Base-by-base conservation (phyloP, 495 filamentous ascomycete genomes). In the Trichoderma asperelloides region DNA sequence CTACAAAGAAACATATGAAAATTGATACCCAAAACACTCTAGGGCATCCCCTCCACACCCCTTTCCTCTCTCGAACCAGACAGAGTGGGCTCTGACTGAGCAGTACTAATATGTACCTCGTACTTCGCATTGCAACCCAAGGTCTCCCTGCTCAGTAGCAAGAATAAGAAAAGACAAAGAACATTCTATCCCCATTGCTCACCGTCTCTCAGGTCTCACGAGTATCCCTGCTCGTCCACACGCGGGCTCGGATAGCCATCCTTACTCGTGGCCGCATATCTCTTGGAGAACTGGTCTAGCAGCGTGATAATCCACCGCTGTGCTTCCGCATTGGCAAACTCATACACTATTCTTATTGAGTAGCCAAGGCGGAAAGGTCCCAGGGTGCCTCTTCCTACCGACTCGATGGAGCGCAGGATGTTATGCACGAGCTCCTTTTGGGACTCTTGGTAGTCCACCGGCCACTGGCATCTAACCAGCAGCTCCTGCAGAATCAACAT, bases 371-470 rank as follows among this genome's bases (percentile, higher is more conserved):
- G 67, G 64, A 69, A 71, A 8, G 67, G 67, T 3, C 70, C 70
- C 70, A 71, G 69, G 51, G 66, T 63, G 63, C 70, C 70, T 13
- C 13, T 8, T 2, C 62, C 40, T 7, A 71, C 63, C 47, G 55
- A 39, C 65, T 71, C 70, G 65, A 71, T 18, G 45, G 65, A 68
- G 28, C 70, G 70, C 43, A 69, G 65, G 45, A 71, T 71, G n/a
- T 66, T 69, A 30, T 64, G 49, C 33, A 64, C 66, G 7, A 67
- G 33, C 25, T 55, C 62, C 40, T 65, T 49, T 57, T 69, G 69
- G 37, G n/a, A 63, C 2, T 66, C 65, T 37, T n/a, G 65, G 37
- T 63, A 69, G 40, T 47, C 55, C 25, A 57, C 15, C 11, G 60
- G 62, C 33, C 57, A 62, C 6, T 51, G 47, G 66, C 66, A 69